Evolutionary conservation across 2,329 filamentous ascomycete genomes (phyloP), one percentile per base, ranked within the genome.

Genomic region (Curvularia sp.): DNA sequence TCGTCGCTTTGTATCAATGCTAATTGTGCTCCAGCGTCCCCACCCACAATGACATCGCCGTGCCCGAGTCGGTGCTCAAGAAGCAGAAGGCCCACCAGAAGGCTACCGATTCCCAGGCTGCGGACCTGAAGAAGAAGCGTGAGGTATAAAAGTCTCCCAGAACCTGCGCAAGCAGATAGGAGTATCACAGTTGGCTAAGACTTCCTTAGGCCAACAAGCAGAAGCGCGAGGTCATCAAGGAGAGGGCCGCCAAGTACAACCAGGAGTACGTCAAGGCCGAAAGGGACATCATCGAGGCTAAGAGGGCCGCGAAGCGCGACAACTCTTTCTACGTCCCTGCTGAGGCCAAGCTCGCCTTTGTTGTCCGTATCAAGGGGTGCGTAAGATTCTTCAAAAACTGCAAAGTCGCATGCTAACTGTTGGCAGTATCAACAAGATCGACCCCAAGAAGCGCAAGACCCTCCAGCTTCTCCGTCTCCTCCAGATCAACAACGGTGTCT

Each of bases 21-120:
- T 57, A 55, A 59, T 46, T 28, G 43, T 32, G n/a, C 3, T 42
- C 3, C 62, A 88, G 88, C 84, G 91, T 97, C 79, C 92, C 95
- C 75, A 95, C 93, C 83, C 84, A 93, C 82, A 92, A 98, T 83
- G 90, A 98, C 83, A 89, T 99, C 82, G 87, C 97, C 81, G 93
- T 98, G 80, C 95, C 95, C 76, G 95, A 99, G 92, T 97, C 95
- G 77, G 90, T 98, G 79, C 90, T 99, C 82, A 99, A 99, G 92
- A 99, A 99, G 92, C 92, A 95, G 87, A 99, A 99, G 93, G 92
- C 88, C 82, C 93, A 97, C 86, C 93, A 98, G 89, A 97, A 98
- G 90, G 92, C 93, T 81, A 90, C 92, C 82, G 93, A 95, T 81
- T 90, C 92, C 84, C 90, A 89, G 80, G 82, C 86, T 72, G 87